phyloP scores from a whole-genome alignment of 352 stramenopile species.

The Phytophthora capsici region DNA sequence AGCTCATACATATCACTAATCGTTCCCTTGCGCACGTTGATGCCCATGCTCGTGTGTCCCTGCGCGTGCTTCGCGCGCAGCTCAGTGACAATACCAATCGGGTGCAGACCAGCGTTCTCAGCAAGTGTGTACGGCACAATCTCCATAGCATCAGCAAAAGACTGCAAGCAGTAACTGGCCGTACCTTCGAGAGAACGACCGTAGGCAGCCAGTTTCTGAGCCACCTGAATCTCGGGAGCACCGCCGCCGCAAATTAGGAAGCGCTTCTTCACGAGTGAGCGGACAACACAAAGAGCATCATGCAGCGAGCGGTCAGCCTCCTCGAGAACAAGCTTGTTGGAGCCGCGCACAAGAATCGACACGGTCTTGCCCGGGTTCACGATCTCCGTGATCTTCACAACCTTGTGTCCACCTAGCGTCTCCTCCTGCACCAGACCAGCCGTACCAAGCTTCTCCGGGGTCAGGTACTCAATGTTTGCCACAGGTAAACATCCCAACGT shows the following conservation, averaged over 20 bases:
- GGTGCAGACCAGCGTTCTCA: constrained; percentile 99
- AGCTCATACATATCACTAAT: constrained; percentile 99
- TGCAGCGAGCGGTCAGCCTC: constrained; percentile 99
- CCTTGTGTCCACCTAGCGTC: constrained; percentile 95
- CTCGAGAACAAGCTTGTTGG: constrained; percentile 98
- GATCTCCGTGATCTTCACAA: constrained; percentile 99
- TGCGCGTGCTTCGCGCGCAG: constrained; percentile 94
- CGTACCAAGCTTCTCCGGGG: constrained; percentile 96
- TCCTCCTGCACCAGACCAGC: constrained; percentile 97
- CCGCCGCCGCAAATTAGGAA: constrained; percentile 98
- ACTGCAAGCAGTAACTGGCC: constrained; percentile 97
- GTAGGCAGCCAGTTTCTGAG: constrained; percentile 93
- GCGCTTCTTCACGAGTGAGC: constrained; percentile 98
- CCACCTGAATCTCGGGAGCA: constrained; percentile 97
- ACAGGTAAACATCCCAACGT: constrained; percentile 97
- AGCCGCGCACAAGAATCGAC: constrained; percentile 98
- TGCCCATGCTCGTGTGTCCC: constrained; percentile 93
- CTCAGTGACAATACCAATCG: constrained; percentile 99
- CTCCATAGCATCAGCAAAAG: constrained; percentile 98
- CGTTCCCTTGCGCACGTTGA: constrained; percentile 96
- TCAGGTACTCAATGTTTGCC: constrained; percentile 98
- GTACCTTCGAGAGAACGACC: constrained; percentile 93
- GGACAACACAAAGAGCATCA: constrained; percentile 98
- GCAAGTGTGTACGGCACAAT: constrained; percentile 99
- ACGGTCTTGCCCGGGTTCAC: constrained; percentile 95